Conservation (phyloP, 1,284 basidiomycete genomes). For the Irpex lacteus region DNA sequence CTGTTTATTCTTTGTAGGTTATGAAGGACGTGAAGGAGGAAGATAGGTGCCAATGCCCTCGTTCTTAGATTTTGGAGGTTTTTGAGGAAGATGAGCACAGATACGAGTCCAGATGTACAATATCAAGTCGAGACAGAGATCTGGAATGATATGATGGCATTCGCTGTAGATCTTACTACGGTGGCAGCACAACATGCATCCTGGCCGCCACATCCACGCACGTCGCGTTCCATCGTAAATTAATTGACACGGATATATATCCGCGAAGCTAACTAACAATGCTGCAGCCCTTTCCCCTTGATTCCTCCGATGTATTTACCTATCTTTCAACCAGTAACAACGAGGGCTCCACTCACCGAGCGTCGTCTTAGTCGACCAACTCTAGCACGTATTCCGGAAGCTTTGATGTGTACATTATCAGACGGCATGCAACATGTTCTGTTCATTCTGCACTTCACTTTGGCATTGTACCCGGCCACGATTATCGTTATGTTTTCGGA, state of each 20-base stretch:
- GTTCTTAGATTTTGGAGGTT: slow-evolving; percentile 8
- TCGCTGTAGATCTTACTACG: background rate
- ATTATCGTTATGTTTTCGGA: slow-evolving; percentile 4
- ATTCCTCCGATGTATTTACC: background rate
- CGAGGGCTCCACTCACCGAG: background rate
- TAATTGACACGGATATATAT: background rate
- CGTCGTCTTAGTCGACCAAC: too few species aligned
- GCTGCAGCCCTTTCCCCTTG: background rate
- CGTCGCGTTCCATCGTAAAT: background rate
- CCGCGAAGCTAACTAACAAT: background rate
- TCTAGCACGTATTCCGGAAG: too few species aligned
- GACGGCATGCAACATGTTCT: too few species aligned
- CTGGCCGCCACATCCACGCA: background rate
- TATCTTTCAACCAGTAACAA: background rate
- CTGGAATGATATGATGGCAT: background rate
- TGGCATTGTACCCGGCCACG: background rate
- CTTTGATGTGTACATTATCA: too few species aligned
- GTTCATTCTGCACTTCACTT: background rate
- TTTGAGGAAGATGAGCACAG: too few species aligned
- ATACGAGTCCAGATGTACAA: background rate
- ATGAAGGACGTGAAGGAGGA: slow-evolving; percentile 68
- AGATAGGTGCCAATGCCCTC: slow-evolving; percentile 60
- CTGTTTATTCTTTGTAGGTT: slow-evolving; percentile 39
- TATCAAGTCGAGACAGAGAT: background rate
- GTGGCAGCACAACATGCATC: background rate